Evolutionary conservation across 331 rosid genomes (phyloP).

Genomic region (Phaseolus coccineus): DNA sequence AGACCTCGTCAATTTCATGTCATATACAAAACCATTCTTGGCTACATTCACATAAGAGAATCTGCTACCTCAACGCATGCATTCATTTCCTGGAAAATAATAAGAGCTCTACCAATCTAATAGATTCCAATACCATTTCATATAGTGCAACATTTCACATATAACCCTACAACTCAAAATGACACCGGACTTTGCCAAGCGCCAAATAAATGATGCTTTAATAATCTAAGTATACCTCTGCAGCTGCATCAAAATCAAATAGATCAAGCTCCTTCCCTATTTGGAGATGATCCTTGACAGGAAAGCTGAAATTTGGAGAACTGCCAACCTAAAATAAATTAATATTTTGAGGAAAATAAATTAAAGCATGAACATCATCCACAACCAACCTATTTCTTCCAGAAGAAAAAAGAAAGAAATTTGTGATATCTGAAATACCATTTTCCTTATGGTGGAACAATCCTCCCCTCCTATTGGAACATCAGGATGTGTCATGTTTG

Average conservation of each 20-base stretch:
- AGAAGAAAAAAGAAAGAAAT: constrained; percentile 11
- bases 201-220: constrained; percentile 35
- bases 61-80: constrained; percentile 11
- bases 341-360: constrained; percentile 31
- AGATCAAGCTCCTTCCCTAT: constrained; percentile 90
- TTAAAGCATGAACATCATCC: constrained; percentile 31
- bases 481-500: constrained; percentile 88
- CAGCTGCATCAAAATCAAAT: constrained; percentile 92
- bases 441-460: constrained; percentile 63
- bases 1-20: constrained; percentile 34
- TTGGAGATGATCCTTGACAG: constrained; percentile 87
- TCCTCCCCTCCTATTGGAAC: constrained; percentile 98
- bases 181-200: background rate
- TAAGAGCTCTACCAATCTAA: constrained; percentile 10
- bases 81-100: constrained; percentile 7
- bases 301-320: constrained; percentile 69
- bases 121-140: constrained; percentile 16
- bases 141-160: constrained; percentile 11
- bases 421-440: constrained; percentile 53
- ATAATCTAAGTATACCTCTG: constrained; percentile 72
- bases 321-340: constrained; percentile 68
- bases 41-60: constrained; percentile 11
- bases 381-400: background rate
- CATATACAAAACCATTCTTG: constrained; percentile 21
- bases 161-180: constrained; percentile 24